These are phyloP conservation scores for Dactylonectria macrodidyma DNA, from an alignment of 2,329 filamentous ascomycete genomes.

Conservation along the genomic window DNA sequence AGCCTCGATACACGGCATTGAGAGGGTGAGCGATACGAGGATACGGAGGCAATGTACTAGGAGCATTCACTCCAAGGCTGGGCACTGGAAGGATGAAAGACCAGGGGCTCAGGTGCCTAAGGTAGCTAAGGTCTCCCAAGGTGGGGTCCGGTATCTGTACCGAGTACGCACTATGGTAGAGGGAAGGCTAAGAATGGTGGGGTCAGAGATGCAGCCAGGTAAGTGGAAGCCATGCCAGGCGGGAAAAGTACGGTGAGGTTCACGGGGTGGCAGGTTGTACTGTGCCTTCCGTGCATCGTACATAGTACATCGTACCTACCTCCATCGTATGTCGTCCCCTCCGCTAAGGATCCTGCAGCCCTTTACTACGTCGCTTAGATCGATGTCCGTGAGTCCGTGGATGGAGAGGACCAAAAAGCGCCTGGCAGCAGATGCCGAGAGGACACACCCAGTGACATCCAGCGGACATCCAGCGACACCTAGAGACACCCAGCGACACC, in stretches of 20 bases:
- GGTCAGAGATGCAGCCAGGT: conserved; percentile 1
- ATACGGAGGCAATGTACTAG: background rate
- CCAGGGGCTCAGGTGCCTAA: background rate
- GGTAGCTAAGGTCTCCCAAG: too few relatives aligned
- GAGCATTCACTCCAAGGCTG: background rate
- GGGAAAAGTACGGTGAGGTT: conserved; percentile 6
- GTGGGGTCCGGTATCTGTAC: too few relatives aligned
- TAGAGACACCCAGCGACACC: background rate
- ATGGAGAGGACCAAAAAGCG: background rate
- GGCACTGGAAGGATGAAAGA: background rate
- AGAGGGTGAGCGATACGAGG: background rate
- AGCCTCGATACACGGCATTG: background rate
- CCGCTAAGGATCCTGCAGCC: background rate
- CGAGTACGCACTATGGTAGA: too few relatives aligned
- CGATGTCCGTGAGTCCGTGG: background rate
- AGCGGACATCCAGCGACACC: background rate
- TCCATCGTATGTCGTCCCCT: conserved; percentile 5
- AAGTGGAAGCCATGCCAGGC: background rate
- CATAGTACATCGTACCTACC: conserved; percentile 6
- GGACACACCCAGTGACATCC: background rate
- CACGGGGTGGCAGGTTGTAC: conserved; percentile 1
- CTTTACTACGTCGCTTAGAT: background rate
- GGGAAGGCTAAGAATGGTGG: background rate
- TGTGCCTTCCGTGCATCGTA: conserved; percentile 4
- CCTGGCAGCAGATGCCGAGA: background rate